A percentile compares a stretch with the other conserved stretches of the same genome.
Conservation (phyloP, 352 stramenopile genomes). For the Phytopythium vexans region DNA sequence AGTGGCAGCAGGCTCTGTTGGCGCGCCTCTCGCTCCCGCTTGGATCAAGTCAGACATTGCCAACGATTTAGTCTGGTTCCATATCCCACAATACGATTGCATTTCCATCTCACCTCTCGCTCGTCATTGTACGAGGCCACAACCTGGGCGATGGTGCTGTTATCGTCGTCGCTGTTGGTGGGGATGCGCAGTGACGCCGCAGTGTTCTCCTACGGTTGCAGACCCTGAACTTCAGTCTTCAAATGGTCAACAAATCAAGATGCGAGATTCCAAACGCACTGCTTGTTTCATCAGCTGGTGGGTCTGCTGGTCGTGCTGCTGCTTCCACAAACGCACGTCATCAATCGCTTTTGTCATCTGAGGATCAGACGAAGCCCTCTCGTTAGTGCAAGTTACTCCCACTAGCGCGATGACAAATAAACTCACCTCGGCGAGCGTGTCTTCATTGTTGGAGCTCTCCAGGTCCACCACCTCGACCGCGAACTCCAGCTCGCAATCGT, state of each 20-base stretch:
- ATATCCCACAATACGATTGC: neutral
- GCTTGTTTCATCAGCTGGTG: slow-evolving; percentile 22
- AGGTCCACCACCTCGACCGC: slow-evolving; percentile 30
- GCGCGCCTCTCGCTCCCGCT: no score
- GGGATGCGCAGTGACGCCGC: no score
- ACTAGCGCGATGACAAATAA: neutral
- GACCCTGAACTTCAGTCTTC: no score
- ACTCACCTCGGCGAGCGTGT: slow-evolving; percentile 38
- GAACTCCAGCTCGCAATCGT: slow-evolving; percentile 35
- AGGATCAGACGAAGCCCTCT: neutral
- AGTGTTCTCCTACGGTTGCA: no score
- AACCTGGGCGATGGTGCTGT: neutral
- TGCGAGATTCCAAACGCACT: slow-evolving; percentile 12
- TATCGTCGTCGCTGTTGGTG: neutral
- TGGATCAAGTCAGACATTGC: no score
- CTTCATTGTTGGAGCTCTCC: slow-evolving; percentile 23
- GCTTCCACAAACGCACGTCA: slow-evolving; percentile 35
- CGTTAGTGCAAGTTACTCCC: neutral
- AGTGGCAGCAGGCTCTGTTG: no score
- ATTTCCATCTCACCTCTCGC: neutral
- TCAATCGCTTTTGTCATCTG: slow-evolving; percentile 50
- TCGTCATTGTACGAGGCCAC: slow-evolving; percentile 4
- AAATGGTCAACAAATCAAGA: neutral
- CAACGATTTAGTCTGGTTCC: neutral
- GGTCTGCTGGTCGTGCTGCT: slow-evolving; percentile 19